Conservation (phyloP, 2,329 filamentous ascomycete species). For the Fusarium abutilonis region DNA sequence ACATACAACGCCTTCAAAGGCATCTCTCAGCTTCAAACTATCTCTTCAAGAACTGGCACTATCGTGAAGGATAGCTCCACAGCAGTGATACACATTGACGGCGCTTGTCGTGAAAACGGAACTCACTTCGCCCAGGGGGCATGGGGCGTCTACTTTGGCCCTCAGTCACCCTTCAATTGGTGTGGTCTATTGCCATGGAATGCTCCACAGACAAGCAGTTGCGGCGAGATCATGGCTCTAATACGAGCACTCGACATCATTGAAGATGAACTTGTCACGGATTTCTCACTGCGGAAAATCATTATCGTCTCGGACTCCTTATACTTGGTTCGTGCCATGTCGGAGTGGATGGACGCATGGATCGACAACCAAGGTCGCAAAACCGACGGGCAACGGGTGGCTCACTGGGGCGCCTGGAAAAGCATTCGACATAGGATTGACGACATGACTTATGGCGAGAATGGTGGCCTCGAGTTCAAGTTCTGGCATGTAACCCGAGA, state of each 20-base stretch:
- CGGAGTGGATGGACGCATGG: background rate
- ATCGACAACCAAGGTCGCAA: background rate
- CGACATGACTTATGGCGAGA: background rate
- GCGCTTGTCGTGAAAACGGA: slow-evolving; percentile 41
- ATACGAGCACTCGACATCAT: slow-evolving; percentile 64
- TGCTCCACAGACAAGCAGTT: slow-evolving; percentile 74
- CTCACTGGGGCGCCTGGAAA: background rate
- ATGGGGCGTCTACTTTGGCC: slow-evolving; percentile 44
- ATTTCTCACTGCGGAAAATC: background rate
- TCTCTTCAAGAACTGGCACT: background rate
- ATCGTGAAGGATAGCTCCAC: slow-evolving; percentile 1
- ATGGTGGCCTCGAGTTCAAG: background rate
- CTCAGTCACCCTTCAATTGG: slow-evolving; percentile 37
- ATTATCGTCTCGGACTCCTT: background rate
- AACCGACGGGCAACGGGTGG: background rate
- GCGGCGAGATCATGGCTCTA: slow-evolving; percentile 73
- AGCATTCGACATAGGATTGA: background rate
- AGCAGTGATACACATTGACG: slow-evolving; percentile 40
- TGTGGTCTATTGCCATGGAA: slow-evolving; percentile 68
- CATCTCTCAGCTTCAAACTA: slow-evolving; percentile 3
- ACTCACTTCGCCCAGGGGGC: slow-evolving; percentile 29
- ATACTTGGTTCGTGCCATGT: background rate
- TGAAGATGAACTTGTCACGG: background rate
- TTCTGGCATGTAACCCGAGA: slow-evolving; percentile 3
- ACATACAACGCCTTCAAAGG: background rate